Base-by-base conservation (phyloP, 2,329 filamentous ascomycete species). In the Colletotrichum sp. region DNA sequence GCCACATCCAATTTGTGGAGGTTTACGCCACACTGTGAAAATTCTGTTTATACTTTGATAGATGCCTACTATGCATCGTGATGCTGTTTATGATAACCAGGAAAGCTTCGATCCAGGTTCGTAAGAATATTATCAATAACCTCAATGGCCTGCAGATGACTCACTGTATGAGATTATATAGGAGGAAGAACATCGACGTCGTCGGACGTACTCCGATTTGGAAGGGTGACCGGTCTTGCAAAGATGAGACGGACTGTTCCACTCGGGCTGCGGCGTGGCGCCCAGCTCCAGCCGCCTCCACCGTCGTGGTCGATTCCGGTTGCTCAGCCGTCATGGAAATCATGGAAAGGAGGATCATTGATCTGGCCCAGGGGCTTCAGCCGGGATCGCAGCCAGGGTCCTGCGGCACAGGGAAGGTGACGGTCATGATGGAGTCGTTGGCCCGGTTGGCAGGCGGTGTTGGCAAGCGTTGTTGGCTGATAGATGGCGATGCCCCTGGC, bases 131-230 rank as follows among this genome's bases (percentile, higher is more conserved):
- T n/a, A n/a, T n/a, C n/a, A n/a, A n/a, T n/a, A n/a, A n/a, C n/a
- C n/a, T n/a, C n/a, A n/a, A n/a, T n/a, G n/a, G n/a, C n/a, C n/a
- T n/a, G n/a, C n/a, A n/a, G n/a, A n/a, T n/a, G n/a, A n/a, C n/a
- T n/a, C n/a, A n/a, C n/a, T n/a, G n/a, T n/a, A n/a, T n/a, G n/a
- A n/a, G n/a, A n/a, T n/a, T n/a, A n/a, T n/a, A n/a, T n/a, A n/a
- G n/a, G n/a, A n/a, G n/a, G n/a, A n/a, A n/a, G n/a, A n/a, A n/a
- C 68, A 61, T 63, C 39, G 16, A 57, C 64, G 30, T 36, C 32
- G n/a, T 55, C 72, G 61, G 70, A 66, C 64, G 57, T 68, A 59
- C 63, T 75, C 73, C 65, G 70, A 65, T 68, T 73, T 68, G 70
- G 70, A 73, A 75, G 64, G 57, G 64, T 22, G 22, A 13, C 73